phyloP scores from a whole-genome alignment of 345 rosid genomes.

The Stellera chamaejasme region DNA sequence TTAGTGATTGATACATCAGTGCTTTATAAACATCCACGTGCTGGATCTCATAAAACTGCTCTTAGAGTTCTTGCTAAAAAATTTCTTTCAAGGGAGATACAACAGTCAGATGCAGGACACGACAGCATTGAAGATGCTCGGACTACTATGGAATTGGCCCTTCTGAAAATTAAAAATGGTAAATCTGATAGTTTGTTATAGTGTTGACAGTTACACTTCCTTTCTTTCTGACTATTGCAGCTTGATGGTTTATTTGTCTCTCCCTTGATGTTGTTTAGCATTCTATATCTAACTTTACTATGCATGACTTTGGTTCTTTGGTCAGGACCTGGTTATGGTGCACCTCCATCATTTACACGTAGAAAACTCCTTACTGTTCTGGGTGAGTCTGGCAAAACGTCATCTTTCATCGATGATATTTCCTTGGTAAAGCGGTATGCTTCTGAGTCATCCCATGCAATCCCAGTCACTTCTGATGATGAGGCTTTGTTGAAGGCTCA shows the following conservation, averaged over 20 bases:
- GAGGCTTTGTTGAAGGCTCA: slow-evolving; percentile 71
- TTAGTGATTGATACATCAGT: slow-evolving; percentile 92
- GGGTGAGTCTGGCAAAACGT: slow-evolving; percentile 59
- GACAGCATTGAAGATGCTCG: slow-evolving; percentile 92
- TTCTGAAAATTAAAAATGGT: slow-evolving; percentile 77
- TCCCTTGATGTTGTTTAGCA: slow-evolving; percentile 1
- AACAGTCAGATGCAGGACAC: slow-evolving; percentile 66
- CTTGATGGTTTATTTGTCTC: background rate
- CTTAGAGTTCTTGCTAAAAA: slow-evolving; percentile 74
- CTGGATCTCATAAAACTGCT: slow-evolving; percentile 69
- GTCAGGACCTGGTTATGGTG: slow-evolving; percentile 89
- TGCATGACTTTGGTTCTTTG: slow-evolving; percentile 12
- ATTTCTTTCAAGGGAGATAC: slow-evolving; percentile 82
- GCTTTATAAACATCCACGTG: slow-evolving; percentile 74
- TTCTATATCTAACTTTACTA: slow-evolving; percentile 9
- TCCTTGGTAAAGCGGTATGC: slow-evolving; percentile 68
- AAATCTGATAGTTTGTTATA: slow-evolving; percentile 19
- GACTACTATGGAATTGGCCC: slow-evolving; percentile 85
- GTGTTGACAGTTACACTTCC: background rate
- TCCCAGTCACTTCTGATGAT: slow-evolving; percentile 76
- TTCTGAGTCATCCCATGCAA: slow-evolving; percentile 60
- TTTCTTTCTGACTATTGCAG: background rate
- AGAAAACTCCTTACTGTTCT: slow-evolving; percentile 61
- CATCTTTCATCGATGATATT: slow-evolving; percentile 63
- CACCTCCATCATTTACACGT: slow-evolving; percentile 57